Evolutionary conservation across 768 basidiomycete genomes (phyloP).

Genomic region (Russula vinacea): DNA sequence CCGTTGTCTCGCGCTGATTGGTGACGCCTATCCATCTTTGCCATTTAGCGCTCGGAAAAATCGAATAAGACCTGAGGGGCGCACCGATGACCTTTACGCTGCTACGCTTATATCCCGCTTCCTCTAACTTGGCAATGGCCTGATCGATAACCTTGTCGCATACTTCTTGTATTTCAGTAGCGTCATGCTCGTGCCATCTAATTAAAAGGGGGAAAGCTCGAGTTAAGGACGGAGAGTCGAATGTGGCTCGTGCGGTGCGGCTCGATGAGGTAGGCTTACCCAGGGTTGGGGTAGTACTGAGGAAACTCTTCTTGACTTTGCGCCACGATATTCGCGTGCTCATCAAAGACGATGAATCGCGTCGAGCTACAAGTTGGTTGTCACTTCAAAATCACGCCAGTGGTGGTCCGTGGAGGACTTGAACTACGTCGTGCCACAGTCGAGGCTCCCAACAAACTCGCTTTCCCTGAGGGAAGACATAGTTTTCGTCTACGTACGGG

Average conservation of each 20-base stretch:
- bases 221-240: constrained; percentile 5
- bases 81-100: constrained; percentile 90
- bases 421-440: constrained; percentile 91
- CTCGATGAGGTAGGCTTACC: constrained; percentile 41
- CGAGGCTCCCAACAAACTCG: constrained; percentile 88
- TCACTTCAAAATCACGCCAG: constrained; percentile 6
- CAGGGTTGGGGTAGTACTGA: constrained; percentile 88
- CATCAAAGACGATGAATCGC: constrained; percentile 88
- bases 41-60: constrained; percentile 1
- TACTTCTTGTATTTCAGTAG: constrained; percentile 72
- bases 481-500: not conserved
- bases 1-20: constrained; percentile 94
- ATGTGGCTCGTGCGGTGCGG: not conserved
- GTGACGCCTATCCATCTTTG: constrained; percentile 66
- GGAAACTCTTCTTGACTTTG: constrained; percentile 91
- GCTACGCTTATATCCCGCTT: constrained; percentile 68
- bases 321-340: constrained; percentile 80
- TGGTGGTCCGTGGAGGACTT: not conserved
- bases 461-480: constrained; percentile 51
- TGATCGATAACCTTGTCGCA: constrained; percentile 73
- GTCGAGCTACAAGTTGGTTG: constrained; percentile 57
- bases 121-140: constrained; percentile 67
- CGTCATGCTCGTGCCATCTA: constrained; percentile 96
- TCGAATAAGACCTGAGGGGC: constrained; percentile 32
- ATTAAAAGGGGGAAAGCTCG: not conserved